A percentile compares a stretch with the other conserved stretches of the same genome.
Conservation (phyloP, 1,284 basidiomycete genomes). For the Sporisorium sorghi region DNA sequence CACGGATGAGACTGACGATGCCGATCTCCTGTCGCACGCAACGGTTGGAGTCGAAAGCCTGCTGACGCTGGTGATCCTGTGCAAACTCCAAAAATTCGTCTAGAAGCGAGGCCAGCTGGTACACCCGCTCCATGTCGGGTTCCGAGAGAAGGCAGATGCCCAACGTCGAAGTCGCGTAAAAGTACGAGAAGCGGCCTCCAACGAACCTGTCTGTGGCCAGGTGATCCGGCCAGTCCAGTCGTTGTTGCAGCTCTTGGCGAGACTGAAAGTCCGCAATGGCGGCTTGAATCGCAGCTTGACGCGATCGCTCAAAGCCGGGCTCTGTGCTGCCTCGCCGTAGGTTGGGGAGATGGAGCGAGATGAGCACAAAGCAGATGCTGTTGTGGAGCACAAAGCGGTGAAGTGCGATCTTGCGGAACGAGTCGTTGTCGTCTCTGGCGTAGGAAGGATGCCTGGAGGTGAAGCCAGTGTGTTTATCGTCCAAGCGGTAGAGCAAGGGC, state of each 20-base stretch:
- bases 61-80: slow-evolving; percentile 17
- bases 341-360: slow-evolving; percentile 23
- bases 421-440: background rate
- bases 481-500: slow-evolving; percentile 2
- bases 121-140: background rate
- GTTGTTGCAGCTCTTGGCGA: background rate
- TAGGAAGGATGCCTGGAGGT: background rate
- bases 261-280: slow-evolving; percentile 16
- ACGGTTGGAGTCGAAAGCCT: slow-evolving; percentile 26
- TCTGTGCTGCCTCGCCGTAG: slow-evolving; percentile 22
- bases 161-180: slow-evolving; percentile 30
- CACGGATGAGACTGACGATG: slow-evolving; percentile 28
- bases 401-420: slow-evolving; percentile 14
- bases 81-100: slow-evolving; percentile 23
- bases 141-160: slow-evolving; percentile 30
- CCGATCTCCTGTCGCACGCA: slow-evolving; percentile 35
- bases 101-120: slow-evolving; percentile 2
- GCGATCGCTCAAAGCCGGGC: slow-evolving; percentile 18
- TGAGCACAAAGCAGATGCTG: slow-evolving; percentile 16
- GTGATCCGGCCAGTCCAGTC: slow-evolving; percentile 20
- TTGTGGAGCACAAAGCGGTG: slow-evolving; percentile 25
- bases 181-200: slow-evolving; percentile 30
- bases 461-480: background rate
- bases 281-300: slow-evolving; percentile 17
- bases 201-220: slow-evolving; percentile 25